Base-by-base conservation (phyloP, 2,329 filamentous ascomycete genomes). In the Zasmidium citrigriseum region DNA sequence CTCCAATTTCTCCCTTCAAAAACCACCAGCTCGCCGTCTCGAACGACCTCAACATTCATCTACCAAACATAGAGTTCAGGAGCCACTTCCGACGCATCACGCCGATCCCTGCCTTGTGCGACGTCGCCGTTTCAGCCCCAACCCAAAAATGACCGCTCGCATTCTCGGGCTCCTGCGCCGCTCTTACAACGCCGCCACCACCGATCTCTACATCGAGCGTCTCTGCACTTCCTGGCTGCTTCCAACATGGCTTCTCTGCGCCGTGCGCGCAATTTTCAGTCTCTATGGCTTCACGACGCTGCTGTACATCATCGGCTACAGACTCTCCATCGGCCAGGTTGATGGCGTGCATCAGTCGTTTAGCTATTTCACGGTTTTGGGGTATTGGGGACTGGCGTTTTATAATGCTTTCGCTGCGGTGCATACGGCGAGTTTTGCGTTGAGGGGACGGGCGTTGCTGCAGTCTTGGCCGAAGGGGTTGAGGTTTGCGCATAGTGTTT, bases 211-310 rank as follows among this genome's bases (percentile, higher is more conserved):
- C 53, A 60, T 62, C 48, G 53, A 57, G 23, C 85, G 88, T 58
- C 92, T 89, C 76, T 85, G 86, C 73, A 95, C 90, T 16, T 96
- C 90, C 14, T 96, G 90, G 90, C 74, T 93, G 9, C 75, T 96
- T n/a, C 75, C 85, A 22, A 89, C 90, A 0, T 81, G 81, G 67
- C 67, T 82, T 1, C 80, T 93, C 49, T 86, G 85, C 64, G 75
- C 72, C 53, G 70, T 83, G 52, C 86, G 87, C 61, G 82, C 82
- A 11, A 54, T 75, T 45, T 61, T 76, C 55, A 70, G 72, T 59
- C 69, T 91, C 61, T 96, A 93, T 77, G 82, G 85, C 62, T 89
- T 95, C 74, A 76, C 81, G 22, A 85, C 86, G 12, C 82, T 89
- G 58, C 81, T 95, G 76, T 85, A 87, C 78, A 83, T 85, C 70